Evolutionary conservation across 495 filamentous ascomycete genomes (phyloP), one percentile per base, ranked within the genome.

Genomic region (Penicillium fimorum): DNA sequence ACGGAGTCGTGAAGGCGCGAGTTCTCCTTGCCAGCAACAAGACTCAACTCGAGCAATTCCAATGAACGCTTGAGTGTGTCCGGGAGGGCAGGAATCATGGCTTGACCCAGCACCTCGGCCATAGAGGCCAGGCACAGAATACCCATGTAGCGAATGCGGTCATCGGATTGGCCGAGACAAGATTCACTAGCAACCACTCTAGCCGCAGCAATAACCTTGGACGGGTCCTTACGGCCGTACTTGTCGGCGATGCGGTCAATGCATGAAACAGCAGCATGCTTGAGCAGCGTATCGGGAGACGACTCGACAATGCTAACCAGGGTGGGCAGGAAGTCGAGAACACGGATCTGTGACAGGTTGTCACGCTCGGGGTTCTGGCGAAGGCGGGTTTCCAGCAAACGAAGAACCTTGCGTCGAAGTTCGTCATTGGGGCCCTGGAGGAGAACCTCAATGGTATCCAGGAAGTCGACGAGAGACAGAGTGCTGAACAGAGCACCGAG

Each of bases 231-330:
- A 71, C 92, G 93, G 51, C 94, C 94, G 66, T 95, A 96, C 66
- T 89, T 89, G 71, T 95, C 90, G 9, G 89, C 82, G 50, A 97
- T 92, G 62, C 87, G 86, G 72, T 96, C 91, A 47, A 96, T 88
- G 63, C 94, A 97, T 38, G 82, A 80, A 40, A 97, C 80, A 5
- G 92, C 89, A 27, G 86, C 87, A 60, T 87, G 87, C 70, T 91
- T 93, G 64, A 94, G 83, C 35, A 83, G 76, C 40, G 84, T 79
- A 62, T 92, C 82, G 20, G 82, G 74, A 22, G 88, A 87, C 11
- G 87, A 81, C 45, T 86, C 76, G 38, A 97, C 80, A 25, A 95
- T 87, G 18, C 79, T 76, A 3, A 87, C 86, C 55, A 96, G 75
- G 59, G 84, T 85, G 10, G 90, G 85, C 60, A 96, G 67, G 77